Conservation (phyloP, 2,329 filamentous ascomycete genomes). For the Xylariaceae sp. region DNA sequence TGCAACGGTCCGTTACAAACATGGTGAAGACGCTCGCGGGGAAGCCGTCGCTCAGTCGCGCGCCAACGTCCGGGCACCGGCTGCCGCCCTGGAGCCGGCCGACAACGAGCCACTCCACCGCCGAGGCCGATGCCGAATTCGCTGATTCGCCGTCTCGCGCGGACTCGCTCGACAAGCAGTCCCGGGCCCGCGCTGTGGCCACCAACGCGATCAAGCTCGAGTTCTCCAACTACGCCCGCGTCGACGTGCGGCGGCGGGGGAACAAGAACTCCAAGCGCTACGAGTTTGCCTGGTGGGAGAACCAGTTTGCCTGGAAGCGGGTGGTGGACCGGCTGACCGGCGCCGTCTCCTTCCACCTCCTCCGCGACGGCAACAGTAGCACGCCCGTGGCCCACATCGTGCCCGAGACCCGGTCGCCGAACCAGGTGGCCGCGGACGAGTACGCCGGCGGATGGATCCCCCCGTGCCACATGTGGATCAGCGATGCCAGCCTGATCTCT, state of each 20-base stretch:
- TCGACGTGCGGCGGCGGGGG: constrained; percentile 69
- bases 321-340: constrained; percentile 60
- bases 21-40: constrained; percentile 40
- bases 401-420: constrained; percentile 65
- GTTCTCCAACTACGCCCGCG: constrained; percentile 94
- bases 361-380: constrained; percentile 54
- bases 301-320: constrained; percentile 76
- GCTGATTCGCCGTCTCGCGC: constrained; percentile 19
- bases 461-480: constrained; percentile 86
- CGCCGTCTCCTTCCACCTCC: constrained; percentile 71
- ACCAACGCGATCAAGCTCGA: constrained; percentile 82
- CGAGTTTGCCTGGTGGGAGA: constrained; percentile 91
- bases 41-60: constrained; percentile 28
- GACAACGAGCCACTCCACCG: constrained; percentile 26
- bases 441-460: constrained; percentile 82
- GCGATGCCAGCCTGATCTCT: constrained; percentile 63
- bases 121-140: constrained; percentile 25
- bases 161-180: constrained; percentile 23
- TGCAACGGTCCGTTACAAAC: constrained; percentile 40
- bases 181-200: constrained; percentile 37
- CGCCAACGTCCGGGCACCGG: constrained; percentile 26
- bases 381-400: constrained; percentile 75
- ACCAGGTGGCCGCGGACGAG: constrained; percentile 64
- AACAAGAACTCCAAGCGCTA: constrained; percentile 65
- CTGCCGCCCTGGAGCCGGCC: constrained; percentile 25